Evolutionary conservation across 2,329 filamentous ascomycete genomes (phyloP).

Genomic region (Cylindrodendrum hubeiense): DNA sequence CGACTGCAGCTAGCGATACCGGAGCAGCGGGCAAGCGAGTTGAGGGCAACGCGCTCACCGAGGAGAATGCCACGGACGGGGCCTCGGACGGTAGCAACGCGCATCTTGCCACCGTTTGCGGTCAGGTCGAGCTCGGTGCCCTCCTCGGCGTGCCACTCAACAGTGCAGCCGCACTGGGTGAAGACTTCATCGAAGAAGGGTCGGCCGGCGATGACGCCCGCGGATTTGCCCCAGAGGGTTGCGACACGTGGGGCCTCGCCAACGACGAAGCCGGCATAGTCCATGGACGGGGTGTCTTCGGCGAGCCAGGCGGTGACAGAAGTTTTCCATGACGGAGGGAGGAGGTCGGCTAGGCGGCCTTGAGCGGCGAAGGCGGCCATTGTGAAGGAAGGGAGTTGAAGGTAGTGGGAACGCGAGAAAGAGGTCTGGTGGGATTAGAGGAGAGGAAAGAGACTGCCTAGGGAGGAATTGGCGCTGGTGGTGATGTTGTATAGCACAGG

Average conservation of each 20-base stretch:
- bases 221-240: constrained; percentile 77
- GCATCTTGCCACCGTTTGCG: constrained; percentile 61
- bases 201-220: constrained; percentile 87
- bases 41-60: constrained; percentile 94
- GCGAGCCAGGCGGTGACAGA: constrained; percentile 88
- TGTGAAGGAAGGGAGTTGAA: neutral
- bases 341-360: constrained; percentile 73
- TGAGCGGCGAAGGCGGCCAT: constrained; percentile 43
- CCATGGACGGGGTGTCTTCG: constrained; percentile 96
- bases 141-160: constrained; percentile 88
- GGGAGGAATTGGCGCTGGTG: neutral
- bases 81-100: constrained; percentile 85
- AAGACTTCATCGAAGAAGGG: constrained; percentile 98
- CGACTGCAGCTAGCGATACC: constrained; percentile 83
- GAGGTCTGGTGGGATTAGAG: neutral
- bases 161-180: constrained; percentile 87
- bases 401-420: neutral
- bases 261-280: constrained; percentile 97
- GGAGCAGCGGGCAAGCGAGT: constrained; percentile 90
- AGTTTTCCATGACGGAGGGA: constrained; percentile 87
- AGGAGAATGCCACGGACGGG: constrained; percentile 85
- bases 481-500: neutral
- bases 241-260: constrained; percentile 75
- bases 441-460: neutral
- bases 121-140: constrained; percentile 76